Base-by-base conservation (phyloP, 78 protist species). In the Speleostelium caveatum region DNA sequence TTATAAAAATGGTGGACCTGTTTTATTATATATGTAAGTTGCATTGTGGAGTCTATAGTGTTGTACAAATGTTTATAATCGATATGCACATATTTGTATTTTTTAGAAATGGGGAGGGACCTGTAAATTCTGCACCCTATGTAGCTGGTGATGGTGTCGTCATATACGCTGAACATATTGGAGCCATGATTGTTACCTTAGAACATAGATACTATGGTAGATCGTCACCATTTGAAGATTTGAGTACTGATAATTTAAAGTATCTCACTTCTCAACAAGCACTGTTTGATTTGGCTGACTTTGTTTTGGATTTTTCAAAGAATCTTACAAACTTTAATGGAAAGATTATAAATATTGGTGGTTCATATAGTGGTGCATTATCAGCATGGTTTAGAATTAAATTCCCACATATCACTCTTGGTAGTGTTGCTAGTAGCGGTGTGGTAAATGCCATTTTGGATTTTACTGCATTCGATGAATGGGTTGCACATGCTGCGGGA, bases 171-270 rank as follows among this genome's bases (percentile, higher is more conserved):
- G 53, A 87, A 49, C 79, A 38, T n/a, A n/a, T 83, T 22, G 59
- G 59, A 19, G 87, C 86, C 22, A 35, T 79, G 61, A 67, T 96
- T 67, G 94, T 95, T 1, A 90, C 95, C 14, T 67, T 96, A 4
- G 98, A 96, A 61, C 98, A 96, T 45, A 67, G 98, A 30, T 96
- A 85, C 63, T 96, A 96, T 72, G 98, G 98, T 32, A 85, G 59
- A 16, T 83, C 96, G 22, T 36, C 76, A 12, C 98, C 98, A 28
- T 73, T 72, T 24, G 30, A 24, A 24, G 75, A 85, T 22, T 28
- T 77, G 3, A 53, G 94, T 26, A 60, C 87, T 2, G 95, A 89
- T 39, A 95, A 95, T 38, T 65, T 96, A n/a, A 55, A 78, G 30
- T 96, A 35, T 38, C 76, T 96, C 32, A 58, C 93, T 6, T 58